These are phyloP conservation scores for Coniochaeta hoffmannii DNA, from an alignment of 2,329 filamentous ascomycete species.

Conservation along the genomic window DNA sequence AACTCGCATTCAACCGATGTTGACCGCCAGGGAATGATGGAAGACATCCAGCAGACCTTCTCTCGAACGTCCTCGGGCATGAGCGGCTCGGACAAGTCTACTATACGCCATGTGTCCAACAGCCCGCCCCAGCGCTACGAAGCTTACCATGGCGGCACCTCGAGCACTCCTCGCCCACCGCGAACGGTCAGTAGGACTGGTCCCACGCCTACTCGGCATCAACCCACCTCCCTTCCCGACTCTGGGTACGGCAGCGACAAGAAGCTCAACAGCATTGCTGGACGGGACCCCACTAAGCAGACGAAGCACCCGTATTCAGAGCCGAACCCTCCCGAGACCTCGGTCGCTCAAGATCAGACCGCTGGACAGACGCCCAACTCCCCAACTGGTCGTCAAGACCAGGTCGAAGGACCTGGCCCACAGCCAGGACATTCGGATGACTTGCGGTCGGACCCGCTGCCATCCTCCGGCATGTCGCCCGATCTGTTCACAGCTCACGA, in stretches of 20 bases:
- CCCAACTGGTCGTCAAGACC: background rate
- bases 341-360: background rate
- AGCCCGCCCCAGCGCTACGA: slow-evolving; percentile 9
- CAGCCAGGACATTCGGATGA: background rate
- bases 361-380: background rate
- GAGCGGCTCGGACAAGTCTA: slow-evolving; percentile 13
- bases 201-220: background rate
- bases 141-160: background rate
- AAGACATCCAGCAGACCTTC: slow-evolving; percentile 14
- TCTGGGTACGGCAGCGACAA: slow-evolving; percentile 1
- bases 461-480: background rate
- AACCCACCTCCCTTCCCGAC: background rate
- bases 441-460: background rate
- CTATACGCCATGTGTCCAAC: slow-evolving; percentile 19
- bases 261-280: background rate
- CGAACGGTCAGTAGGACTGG: background rate
- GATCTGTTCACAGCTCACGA: background rate
- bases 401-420: background rate
- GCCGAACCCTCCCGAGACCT: background rate
- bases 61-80: slow-evolving; percentile 15
- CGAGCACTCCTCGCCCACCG: background rate
- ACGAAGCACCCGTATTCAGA: background rate
- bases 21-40: slow-evolving; percentile 15
- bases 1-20: slow-evolving; percentile 17
- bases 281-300: background rate